These are phyloP conservation scores for Tuber brumale DNA, from an alignment of 495 filamentous ascomycete species.

Conservation along the genomic window DNA sequence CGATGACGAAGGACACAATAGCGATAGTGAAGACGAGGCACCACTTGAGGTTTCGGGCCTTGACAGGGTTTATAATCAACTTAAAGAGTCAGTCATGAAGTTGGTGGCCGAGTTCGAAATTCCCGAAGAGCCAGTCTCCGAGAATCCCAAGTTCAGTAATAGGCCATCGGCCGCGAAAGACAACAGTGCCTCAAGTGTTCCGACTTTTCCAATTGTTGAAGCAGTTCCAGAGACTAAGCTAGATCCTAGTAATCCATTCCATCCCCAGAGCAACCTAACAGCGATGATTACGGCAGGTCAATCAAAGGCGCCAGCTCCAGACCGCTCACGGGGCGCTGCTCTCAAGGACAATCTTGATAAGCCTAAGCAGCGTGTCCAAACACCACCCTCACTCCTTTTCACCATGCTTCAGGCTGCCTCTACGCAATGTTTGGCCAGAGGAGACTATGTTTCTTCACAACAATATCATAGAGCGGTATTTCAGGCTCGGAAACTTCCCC, in stretches of 20 bases:
- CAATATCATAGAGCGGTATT: conserved; percentile 63
- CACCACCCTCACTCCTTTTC: conserved; percentile 51
- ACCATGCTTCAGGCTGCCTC: conserved; percentile 64
- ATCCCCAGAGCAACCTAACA: conserved; percentile 42
- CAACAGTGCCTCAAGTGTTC: conserved; percentile 23
- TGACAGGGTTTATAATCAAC: conserved; percentile 73
- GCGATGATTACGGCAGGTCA: conserved; percentile 41
- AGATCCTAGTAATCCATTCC: conserved; percentile 41
- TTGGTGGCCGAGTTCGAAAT: conserved; percentile 75
- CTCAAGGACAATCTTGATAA: conserved; percentile 38
- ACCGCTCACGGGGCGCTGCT: conserved; percentile 34
- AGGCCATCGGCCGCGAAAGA: conserved; percentile 31
- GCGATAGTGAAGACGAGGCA: conserved; percentile 62
- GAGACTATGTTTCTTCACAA: conserved; percentile 64
- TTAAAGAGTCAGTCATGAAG: conserved; percentile 74
- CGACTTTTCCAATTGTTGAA: conserved; percentile 10
- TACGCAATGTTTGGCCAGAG: conserved; percentile 59
- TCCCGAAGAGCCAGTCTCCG: conserved; percentile 47
- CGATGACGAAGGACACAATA: conserved; percentile 61
- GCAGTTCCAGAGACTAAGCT: conserved; percentile 29
- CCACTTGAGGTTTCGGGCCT: conserved; percentile 59
- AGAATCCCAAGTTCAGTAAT: conserved; percentile 33
- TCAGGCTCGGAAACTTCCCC: conserved; percentile 57
- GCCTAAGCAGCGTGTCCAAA: conserved; percentile 37
- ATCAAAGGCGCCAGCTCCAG: conserved; percentile 37